Evolutionary conservation across 129 eudicot species (phyloP).

Genomic region (Flaveria ramosissima): DNA sequence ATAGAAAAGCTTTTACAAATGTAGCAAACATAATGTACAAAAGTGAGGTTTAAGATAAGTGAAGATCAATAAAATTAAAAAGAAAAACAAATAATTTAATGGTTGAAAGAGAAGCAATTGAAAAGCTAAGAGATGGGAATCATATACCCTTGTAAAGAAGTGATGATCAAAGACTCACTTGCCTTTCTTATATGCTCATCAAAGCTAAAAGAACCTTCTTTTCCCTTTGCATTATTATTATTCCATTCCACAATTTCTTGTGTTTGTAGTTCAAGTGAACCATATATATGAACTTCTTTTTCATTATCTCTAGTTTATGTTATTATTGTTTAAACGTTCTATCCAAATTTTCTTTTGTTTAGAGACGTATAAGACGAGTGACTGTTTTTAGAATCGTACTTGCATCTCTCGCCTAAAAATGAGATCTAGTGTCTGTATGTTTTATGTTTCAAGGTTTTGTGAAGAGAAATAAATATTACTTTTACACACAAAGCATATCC

Average conservation of each 20-base stretch:
- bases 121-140: slow-evolving; percentile 41
- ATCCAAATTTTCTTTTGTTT: not conserved
- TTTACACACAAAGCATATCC: not conserved
- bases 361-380: not conserved
- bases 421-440: not conserved
- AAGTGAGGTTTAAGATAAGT: not conserved
- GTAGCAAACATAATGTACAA: not conserved
- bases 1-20: no score
- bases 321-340: no score
- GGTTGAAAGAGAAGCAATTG: slow-evolving; percentile 25
- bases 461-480: not conserved
- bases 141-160: slow-evolving; percentile 45
- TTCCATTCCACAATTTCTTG: slow-evolving; percentile 32
- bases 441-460: not conserved
- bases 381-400: not conserved
- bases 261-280: not conserved
- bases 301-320: not conserved
- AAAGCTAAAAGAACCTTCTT: slow-evolving; percentile 31
- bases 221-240: slow-evolving; percentile 37
- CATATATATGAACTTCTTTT: not conserved
- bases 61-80: not conserved
- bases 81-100: not conserved
- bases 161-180: slow-evolving; percentile 34
- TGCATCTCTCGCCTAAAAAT: not conserved
- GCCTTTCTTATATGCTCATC: slow-evolving; percentile 40